Conservation (phyloP, 2,329 filamentous ascomycete species). For the Achaetomium macrosporum region DNA sequence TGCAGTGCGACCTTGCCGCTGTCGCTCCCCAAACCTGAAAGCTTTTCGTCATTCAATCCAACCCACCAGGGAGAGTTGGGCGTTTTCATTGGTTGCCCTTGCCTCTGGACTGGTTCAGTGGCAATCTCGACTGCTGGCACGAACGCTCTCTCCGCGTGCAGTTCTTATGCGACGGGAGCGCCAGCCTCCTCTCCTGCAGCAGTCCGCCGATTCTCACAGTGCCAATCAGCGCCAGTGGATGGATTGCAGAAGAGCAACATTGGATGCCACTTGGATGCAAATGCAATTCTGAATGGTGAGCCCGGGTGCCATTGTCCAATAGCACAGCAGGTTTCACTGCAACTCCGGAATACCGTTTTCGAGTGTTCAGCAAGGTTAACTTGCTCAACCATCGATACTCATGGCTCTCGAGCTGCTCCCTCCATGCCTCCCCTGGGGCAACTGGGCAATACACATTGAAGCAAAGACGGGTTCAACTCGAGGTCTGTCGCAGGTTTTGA, state of each 20-base stretch:
- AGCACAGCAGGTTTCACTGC: not conserved
- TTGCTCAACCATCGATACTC: not conserved
- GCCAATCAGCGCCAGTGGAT: slow-evolving; percentile 14
- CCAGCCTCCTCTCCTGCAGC: slow-evolving; percentile 9
- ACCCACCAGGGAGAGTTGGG: no score
- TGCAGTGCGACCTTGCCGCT: slow-evolving; percentile 18
- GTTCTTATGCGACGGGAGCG: slow-evolving; percentile 8
- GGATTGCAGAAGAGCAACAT: slow-evolving; percentile 6
- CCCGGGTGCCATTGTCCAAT: slow-evolving; percentile 11
- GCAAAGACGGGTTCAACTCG: not conserved
- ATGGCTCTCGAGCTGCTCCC: not conserved
- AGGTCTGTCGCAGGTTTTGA: not conserved
- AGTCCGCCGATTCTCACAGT: slow-evolving; percentile 12
- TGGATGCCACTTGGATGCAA: not conserved
- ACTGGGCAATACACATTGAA: not conserved
- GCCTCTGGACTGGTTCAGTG: slow-evolving; percentile 14
- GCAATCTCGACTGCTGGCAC: slow-evolving; percentile 12
- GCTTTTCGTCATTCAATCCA: slow-evolving; percentile 4
- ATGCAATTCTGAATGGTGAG: not conserved
- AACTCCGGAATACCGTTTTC: slow-evolving; percentile 10
- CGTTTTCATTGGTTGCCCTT: slow-evolving; percentile 21
- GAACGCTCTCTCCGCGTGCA: slow-evolving; percentile 10
- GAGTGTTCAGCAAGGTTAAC: not conserved
- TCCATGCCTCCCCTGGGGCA: not conserved
- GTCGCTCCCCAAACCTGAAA: slow-evolving; percentile 11